Evolutionary conservation across 306 rosid species (phyloP).

Genomic region (Hippophae rhamnoides): DNA sequence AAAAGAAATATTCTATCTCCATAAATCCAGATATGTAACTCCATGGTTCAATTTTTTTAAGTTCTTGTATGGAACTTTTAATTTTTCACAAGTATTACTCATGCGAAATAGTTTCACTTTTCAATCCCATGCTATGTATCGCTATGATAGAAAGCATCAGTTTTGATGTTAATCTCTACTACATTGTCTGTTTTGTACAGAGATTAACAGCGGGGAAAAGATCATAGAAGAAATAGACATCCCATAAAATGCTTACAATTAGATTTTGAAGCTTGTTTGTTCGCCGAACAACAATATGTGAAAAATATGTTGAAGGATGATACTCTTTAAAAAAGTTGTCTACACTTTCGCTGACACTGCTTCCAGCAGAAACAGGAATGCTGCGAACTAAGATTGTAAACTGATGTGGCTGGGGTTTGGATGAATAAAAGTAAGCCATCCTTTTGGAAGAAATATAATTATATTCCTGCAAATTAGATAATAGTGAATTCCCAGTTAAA

Average conservation of each 20-base stretch:
- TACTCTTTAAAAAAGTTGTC: slow-evolving; percentile 58
- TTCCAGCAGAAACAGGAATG: slow-evolving; percentile 45
- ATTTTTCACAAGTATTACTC: too few relatives aligned
- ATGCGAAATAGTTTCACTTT: too few relatives aligned
- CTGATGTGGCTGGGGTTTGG: slow-evolving; percentile 84
- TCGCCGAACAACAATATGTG: slow-evolving; percentile 58
- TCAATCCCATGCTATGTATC: too few relatives aligned
- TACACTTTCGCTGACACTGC: slow-evolving; percentile 51
- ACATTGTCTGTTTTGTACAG: too few relatives aligned
- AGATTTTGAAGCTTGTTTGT: slow-evolving; percentile 53
- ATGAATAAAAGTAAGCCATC: slow-evolving; percentile 60
- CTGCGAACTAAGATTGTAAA: slow-evolving; percentile 74
- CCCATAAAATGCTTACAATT: slow-evolving; percentile 39
- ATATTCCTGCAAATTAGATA: slow-evolving; percentile 52
- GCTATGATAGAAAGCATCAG: too few relatives aligned
- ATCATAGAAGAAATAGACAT: slow-evolving; percentile 15
- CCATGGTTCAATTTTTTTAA: too few relatives aligned
- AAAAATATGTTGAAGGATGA: slow-evolving; percentile 70
- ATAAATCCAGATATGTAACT: too few relatives aligned
- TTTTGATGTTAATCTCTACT: too few relatives aligned
- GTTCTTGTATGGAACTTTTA: too few relatives aligned
- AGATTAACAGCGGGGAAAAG: not conserved
- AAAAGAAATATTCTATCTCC: too few relatives aligned
- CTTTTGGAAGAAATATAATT: slow-evolving; percentile 59
- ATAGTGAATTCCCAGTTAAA: too few relatives aligned